Base-by-base conservation (phyloP, 2,329 filamentous ascomycete genomes). In the Hypoxylon sp. region DNA sequence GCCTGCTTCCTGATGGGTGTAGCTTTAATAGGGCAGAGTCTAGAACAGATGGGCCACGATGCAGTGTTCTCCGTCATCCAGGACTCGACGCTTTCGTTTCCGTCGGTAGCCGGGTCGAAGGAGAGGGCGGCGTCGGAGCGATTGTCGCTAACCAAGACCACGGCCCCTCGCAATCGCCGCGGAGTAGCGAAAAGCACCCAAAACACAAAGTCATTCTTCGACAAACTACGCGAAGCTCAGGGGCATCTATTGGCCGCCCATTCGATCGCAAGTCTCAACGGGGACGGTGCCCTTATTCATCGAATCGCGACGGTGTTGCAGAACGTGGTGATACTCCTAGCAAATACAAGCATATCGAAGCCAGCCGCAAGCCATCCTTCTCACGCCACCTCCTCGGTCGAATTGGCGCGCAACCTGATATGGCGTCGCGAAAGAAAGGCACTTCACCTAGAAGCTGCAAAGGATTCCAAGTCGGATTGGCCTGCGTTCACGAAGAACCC, bases 41-140 rank as follows among this genome's bases (percentile, higher is more conserved):
- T 89, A 67, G 85, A 88, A 42, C 83, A 88, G 68, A 90, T 97
- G 79, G 83, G 87, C 10, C 83, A 84, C 3, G 91, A 97, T 73
- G 88, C 93, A 2, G 89, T 95, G 3, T 96, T 94, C 73, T 96
- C 91, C 15, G 90, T 94, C 8, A 83, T 98, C 13, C 91, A 94
- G 41, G 95, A 99, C 68, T 97, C 95, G 0, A 97, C 92, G 0
- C 87, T 97, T 21, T 96, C 92, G 0, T 89, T 94, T 58, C 92
- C 93, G 1, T 87, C 91, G 0, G 79, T 94, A 31, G 77, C 77
- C 62, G 71, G 74, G 59, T 55, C 69, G 13, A 67, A 75, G 21
- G 81, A 81, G 27, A 77, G 76, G 58, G 62, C 57, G n/a, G 64
- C 68, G 23, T 66, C 72, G 9, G 75, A 79, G 38, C 72, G 74